Evolutionary conservation across 2,329 filamentous ascomycete genomes (phyloP).

Genomic region (Cladophialophora psammophila): DNA sequence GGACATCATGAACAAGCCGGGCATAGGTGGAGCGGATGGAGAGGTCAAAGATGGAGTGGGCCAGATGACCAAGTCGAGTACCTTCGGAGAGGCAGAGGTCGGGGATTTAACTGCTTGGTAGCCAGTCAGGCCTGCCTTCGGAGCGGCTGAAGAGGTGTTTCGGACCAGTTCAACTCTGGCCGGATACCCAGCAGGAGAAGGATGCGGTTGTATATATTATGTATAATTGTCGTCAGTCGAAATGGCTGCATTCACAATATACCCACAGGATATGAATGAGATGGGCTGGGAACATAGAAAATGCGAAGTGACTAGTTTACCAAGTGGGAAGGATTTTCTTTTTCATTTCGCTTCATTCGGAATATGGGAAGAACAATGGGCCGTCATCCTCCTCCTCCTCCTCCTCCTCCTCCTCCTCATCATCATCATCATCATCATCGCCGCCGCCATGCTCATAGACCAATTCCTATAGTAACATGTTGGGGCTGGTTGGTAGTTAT

Average conservation of each 20-base stretch:
- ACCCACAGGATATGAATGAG: constrained; percentile 22
- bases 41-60: constrained; percentile 60
- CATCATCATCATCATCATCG: background rate
- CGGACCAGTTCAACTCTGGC: constrained; percentile 41
- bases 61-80: constrained; percentile 81
- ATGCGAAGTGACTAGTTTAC: background rate
- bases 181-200: background rate
- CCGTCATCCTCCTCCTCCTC: background rate
- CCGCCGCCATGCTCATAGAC: background rate
- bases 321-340: background rate
- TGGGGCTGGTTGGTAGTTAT: background rate
- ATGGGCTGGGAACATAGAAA: constrained; percentile 10
- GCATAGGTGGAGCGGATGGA: constrained; percentile 41
- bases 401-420: background rate
- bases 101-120: constrained; percentile 69
- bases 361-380: background rate
- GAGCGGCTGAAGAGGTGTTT: constrained; percentile 8
- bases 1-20: constrained; percentile 80
- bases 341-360: constrained; percentile 1
- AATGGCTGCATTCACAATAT: constrained; percentile 39
- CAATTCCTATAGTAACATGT: background rate
- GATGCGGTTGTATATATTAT: constrained; percentile 29
- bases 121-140: background rate
- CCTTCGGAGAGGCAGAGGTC: constrained; percentile 93
- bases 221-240: constrained; percentile 37